Evolutionary conservation across 2,329 filamentous ascomycete species (phyloP).

Genomic region (Monilinia fructicola): DNA sequence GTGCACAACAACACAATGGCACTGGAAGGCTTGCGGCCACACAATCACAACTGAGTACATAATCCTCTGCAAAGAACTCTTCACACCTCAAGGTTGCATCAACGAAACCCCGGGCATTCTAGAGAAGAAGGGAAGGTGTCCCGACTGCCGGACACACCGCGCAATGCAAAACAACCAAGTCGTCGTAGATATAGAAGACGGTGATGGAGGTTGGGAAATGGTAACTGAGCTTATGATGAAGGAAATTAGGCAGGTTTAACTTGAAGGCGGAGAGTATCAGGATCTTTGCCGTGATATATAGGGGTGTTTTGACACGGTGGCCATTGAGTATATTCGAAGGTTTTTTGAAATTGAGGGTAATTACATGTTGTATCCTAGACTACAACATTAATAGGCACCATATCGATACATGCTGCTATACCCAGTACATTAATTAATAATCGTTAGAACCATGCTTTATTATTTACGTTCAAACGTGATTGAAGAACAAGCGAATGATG

Average conservation of each 20-base stretch:
- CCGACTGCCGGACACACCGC: background rate
- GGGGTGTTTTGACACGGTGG: background rate
- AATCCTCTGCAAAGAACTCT: background rate
- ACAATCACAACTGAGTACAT: background rate
- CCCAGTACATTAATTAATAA: background rate
- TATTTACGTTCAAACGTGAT: background rate
- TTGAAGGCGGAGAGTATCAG: too few species aligned
- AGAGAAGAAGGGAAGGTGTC: conserved; percentile 8
- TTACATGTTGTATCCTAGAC: background rate
- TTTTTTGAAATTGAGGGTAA: background rate
- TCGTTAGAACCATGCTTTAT: background rate
- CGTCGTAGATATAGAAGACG: too few species aligned
- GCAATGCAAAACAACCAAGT: background rate
- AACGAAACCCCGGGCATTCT: background rate
- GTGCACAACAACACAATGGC: background rate
- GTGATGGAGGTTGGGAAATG: background rate
- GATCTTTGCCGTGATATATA: background rate
- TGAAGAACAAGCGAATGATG: too few species aligned
- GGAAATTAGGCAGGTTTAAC: background rate
- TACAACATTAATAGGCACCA: background rate
- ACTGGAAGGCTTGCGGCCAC: background rate
- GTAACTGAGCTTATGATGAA: background rate
- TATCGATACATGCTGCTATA: background rate
- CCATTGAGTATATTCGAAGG: background rate
- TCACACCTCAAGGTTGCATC: background rate